phyloP scores from a whole-genome alignment of 163 green algal species.

The Smithsoniella earleae region DNA sequence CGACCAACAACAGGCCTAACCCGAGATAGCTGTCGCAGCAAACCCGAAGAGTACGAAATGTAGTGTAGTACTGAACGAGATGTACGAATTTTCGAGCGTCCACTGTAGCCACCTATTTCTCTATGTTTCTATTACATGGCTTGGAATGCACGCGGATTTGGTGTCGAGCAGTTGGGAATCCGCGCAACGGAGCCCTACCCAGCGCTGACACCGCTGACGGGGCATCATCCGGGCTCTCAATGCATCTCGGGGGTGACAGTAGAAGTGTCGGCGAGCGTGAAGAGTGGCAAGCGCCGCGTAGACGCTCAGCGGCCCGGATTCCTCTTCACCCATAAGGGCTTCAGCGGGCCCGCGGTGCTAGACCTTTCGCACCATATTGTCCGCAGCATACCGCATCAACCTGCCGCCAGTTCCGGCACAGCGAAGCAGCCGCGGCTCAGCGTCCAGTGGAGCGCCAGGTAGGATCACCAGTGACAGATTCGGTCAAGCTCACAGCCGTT shows the following conservation, averaged over 20 bases:
- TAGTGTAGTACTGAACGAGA: no score
- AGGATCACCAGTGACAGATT: no score
- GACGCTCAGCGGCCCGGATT: slow-evolving; percentile 53
- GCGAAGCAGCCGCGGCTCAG: not conserved
- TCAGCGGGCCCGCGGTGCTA: slow-evolving; percentile 67
- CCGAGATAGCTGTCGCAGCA: no score
- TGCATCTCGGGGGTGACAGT: slow-evolving; percentile 46
- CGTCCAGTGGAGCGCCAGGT: slow-evolving; percentile 10
- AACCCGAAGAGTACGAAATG: no score
- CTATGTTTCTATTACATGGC: no score
- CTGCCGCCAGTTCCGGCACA: not conserved
- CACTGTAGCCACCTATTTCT: no score
- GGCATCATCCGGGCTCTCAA: slow-evolving; percentile 48
- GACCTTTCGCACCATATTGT: slow-evolving; percentile 63
- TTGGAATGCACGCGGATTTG: no score
- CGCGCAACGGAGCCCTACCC: slow-evolving; percentile 57
- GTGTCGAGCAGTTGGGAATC: slow-evolving; percentile 59
- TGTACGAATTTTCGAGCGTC: no score
- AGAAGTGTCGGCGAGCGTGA: slow-evolving; percentile 37
- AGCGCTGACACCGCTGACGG: slow-evolving; percentile 72
- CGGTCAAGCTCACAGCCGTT: no score
- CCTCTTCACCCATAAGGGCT: slow-evolving; percentile 81
- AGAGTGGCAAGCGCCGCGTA: slow-evolving; percentile 32
- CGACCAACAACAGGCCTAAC: no score
- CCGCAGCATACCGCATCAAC: not conserved